These are phyloP conservation scores for Suillus sp. DNA, from an alignment of 768 basidiomycete species.

Conservation along the genomic window DNA sequence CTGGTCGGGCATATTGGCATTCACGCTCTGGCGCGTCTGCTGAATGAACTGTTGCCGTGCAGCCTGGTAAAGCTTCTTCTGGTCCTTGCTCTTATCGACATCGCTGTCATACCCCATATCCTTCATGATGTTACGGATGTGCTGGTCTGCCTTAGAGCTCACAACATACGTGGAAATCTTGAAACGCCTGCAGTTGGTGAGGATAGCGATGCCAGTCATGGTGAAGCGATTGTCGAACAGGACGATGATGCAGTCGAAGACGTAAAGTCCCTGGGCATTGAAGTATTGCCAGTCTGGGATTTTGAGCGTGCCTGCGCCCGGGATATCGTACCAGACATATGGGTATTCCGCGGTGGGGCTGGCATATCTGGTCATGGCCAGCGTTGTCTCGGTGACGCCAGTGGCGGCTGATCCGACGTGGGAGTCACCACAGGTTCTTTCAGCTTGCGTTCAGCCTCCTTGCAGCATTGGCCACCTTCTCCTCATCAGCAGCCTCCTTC, in stretches of 20 bases:
- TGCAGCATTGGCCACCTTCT: constrained; percentile 17
- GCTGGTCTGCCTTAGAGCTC: constrained; percentile 39
- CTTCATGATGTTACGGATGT: constrained; percentile 30
- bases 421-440: constrained; percentile 30
- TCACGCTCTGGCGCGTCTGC: constrained; percentile 28
- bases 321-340: constrained; percentile 39
- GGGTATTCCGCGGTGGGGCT: constrained; percentile 23
- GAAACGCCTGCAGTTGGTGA: constrained; percentile 32
- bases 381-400: constrained; percentile 35
- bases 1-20: constrained; percentile 29
- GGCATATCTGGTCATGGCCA: constrained; percentile 26
- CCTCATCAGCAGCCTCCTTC: constrained; percentile 19
- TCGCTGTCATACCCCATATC: constrained; percentile 33
- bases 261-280: constrained; percentile 37
- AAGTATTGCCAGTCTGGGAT: constrained; percentile 40
- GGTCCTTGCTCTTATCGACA: constrained; percentile 13
- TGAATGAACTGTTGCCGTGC: constrained; percentile 32
- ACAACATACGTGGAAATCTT: constrained; percentile 38
- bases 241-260: constrained; percentile 39
- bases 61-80: constrained; percentile 19
- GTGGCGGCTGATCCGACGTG: constrained; percentile 28
- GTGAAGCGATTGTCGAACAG: constrained; percentile 38
- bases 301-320: constrained; percentile 37
- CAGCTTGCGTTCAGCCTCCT: constrained; percentile 22
- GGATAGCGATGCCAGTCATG: constrained; percentile 36